Conservation (phyloP, 1,139 yeast species). For the Taphrina pruni region DNA sequence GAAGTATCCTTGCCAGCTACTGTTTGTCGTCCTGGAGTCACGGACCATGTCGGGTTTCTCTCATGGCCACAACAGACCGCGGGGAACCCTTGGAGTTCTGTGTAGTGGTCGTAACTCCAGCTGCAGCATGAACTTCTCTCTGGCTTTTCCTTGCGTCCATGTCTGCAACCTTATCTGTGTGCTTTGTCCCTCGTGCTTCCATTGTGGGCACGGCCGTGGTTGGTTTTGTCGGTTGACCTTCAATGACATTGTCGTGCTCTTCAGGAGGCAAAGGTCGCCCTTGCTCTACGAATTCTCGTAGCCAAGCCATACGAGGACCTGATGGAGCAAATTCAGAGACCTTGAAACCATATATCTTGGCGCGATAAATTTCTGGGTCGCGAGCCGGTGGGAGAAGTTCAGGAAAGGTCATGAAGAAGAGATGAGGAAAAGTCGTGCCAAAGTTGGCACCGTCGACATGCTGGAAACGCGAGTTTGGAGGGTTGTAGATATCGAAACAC, state of each 20-base stretch:
- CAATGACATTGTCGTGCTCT: background rate
- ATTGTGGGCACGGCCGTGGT: background rate
- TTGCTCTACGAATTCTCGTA: slow-evolving; percentile 55
- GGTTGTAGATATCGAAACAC: slow-evolving; percentile 88
- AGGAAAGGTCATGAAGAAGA: slow-evolving; percentile 86
- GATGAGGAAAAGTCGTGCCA: slow-evolving; percentile 94
- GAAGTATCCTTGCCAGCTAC: too few species aligned
- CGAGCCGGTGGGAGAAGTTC: slow-evolving; percentile 57
- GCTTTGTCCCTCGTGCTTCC: background rate
- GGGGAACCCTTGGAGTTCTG: background rate
- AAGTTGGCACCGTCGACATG: slow-evolving; percentile 95
- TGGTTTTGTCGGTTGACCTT: background rate
- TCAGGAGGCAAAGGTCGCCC: background rate
- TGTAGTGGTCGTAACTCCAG: background rate
- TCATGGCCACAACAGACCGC: background rate
- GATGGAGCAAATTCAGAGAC: slow-evolving; percentile 73
- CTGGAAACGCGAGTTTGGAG: slow-evolving; percentile 80
- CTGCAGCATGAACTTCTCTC: too few species aligned
- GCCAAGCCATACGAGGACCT: slow-evolving; percentile 96
- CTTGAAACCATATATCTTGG: slow-evolving; percentile 79
- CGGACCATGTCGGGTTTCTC: slow-evolving; percentile 2
- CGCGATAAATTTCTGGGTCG: slow-evolving; percentile 36
- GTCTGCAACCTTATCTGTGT: background rate
- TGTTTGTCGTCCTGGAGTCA: background rate
- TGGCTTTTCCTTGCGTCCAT: background rate